Percentiles rank a stretch among this genome's conserved stretches.
Evolutionary conservation across 1,284 basidiomycete genomes (phyloP).

Genomic region (Mycena citricolor): DNA sequence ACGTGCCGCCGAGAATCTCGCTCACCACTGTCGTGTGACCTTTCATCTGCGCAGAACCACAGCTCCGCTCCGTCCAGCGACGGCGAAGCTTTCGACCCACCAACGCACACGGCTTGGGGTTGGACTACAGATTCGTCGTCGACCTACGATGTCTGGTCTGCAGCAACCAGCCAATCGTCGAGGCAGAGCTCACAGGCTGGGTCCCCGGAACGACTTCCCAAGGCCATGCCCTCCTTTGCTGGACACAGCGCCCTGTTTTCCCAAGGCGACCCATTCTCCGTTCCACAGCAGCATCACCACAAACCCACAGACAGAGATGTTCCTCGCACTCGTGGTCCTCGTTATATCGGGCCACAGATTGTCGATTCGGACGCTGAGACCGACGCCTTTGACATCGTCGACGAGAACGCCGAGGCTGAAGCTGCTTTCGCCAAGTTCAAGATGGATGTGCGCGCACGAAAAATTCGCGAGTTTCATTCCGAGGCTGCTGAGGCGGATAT

Average conservation of each 20-base stretch:
- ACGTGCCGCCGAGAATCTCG: too few species aligned
- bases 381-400: conserved; percentile 26
- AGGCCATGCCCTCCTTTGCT: conserved; percentile 10
- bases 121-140: conserved; percentile 11
- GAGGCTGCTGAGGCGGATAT: conserved; percentile 49
- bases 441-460: conserved; percentile 46
- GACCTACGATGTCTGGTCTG: conserved; percentile 20
- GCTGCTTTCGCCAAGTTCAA: conserved; percentile 51
- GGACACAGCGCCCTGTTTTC: conserved; percentile 20
- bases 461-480: conserved; percentile 56
- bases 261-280: conserved; percentile 16
- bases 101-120: conserved; percentile 9
- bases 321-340: conserved; percentile 26
- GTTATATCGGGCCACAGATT: conserved; percentile 50
- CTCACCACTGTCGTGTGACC: neutral
- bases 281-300: conserved; percentile 10
- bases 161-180: conserved; percentile 24
- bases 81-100: conserved; percentile 17
- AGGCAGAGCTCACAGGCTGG: conserved; percentile 30
- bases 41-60: neutral
- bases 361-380: conserved; percentile 2
- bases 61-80: conserved; percentile 14
- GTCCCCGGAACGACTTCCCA: conserved; percentile 29
- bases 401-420: conserved; percentile 40
- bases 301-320: conserved; percentile 3